Percentiles rank a stretch among this genome's conserved stretches.
phyloP scores from a whole-genome alignment of 169 alveolate species.

The Amoebophrya sp. region DNA sequence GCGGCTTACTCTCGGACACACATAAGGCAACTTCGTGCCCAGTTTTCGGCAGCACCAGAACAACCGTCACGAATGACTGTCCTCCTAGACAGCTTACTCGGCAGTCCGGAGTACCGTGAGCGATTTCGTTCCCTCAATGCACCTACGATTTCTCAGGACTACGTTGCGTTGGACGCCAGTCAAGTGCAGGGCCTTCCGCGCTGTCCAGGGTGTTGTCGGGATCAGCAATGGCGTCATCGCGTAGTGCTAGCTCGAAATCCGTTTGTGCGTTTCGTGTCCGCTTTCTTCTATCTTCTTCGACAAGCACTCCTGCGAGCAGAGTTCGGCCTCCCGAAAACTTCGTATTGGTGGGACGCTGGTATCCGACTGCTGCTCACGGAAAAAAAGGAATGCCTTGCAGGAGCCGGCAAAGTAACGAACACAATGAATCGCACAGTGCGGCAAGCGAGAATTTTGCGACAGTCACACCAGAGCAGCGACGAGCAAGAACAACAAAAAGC shows the following conservation, averaged over 20 bases:
- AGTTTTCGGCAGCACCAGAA: neutral
- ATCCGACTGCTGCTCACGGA: neutral
- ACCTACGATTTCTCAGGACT: neutral
- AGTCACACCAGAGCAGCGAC: too few species aligned
- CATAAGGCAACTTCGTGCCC: neutral
- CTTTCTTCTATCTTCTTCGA: neutral
- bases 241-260: neutral
- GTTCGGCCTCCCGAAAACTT: neutral
- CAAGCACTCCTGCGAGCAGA: constrained; percentile 16
- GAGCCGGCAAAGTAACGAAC: too few species aligned
- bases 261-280: neutral
- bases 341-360: neutral
- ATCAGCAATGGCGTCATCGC: neutral
- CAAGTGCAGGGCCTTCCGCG: neutral
- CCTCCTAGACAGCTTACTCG: too few species aligned
- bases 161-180: neutral
- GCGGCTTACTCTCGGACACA: too few species aligned
- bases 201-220: neutral
- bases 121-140: too few species aligned
- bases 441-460: too few species aligned
- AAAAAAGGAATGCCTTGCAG: neutral
- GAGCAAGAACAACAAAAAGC: neutral
- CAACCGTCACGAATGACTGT: too few species aligned
- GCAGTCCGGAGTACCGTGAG: too few species aligned
- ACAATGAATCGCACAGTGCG: too few species aligned